A percentile compares a stretch with the other conserved stretches of the same genome.
Conservation (phyloP, 2,329 filamentous ascomycete genomes). For the Aspergillus sp. region DNA sequence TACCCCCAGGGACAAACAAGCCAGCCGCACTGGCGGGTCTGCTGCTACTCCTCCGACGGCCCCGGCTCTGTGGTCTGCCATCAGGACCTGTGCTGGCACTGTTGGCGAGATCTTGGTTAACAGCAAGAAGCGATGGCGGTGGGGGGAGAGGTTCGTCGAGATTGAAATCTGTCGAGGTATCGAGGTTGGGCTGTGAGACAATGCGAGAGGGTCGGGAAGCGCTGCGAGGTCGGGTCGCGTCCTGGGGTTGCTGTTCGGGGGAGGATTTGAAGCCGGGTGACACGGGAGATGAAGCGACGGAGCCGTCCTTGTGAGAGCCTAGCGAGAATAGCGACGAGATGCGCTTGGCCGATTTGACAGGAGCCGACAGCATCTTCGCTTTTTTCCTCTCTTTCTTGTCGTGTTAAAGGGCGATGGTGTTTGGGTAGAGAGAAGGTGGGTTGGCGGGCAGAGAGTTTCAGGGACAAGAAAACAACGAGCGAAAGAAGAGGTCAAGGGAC, state of each 20-base stretch:
- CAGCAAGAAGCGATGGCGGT: slow-evolving; percentile 33
- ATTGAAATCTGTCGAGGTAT: slow-evolving; percentile 23
- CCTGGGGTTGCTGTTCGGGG: slow-evolving; percentile 18
- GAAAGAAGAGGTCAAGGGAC: neutral
- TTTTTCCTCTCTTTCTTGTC: too few relatives aligned
- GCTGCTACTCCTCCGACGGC: slow-evolving; percentile 27
- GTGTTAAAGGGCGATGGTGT: neutral
- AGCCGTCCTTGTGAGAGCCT: slow-evolving; percentile 29
- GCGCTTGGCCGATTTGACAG: slow-evolving; percentile 38
- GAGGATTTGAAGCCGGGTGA: slow-evolving; percentile 14
- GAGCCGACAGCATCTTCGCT: slow-evolving; percentile 32
- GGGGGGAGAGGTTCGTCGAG: slow-evolving; percentile 29
- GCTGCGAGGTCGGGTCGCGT: slow-evolving; percentile 17
- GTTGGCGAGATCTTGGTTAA: slow-evolving; percentile 32
- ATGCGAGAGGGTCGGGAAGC: slow-evolving; percentile 27
- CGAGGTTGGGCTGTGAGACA: slow-evolving; percentile 26
- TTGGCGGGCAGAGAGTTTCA: too few relatives aligned
- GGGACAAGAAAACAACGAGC: too few relatives aligned
- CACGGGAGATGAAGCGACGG: slow-evolving; percentile 23
- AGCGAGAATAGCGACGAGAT: slow-evolving; percentile 42
- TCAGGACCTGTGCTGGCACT: slow-evolving; percentile 22
- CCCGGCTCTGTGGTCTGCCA: slow-evolving; percentile 31
- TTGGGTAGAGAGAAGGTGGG: too few relatives aligned
- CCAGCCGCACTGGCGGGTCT: slow-evolving; percentile 29
- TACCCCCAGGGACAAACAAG: slow-evolving; percentile 26